phyloP scores from a whole-genome alignment of 306 rosid species.

The Benincasa hispida region DNA sequence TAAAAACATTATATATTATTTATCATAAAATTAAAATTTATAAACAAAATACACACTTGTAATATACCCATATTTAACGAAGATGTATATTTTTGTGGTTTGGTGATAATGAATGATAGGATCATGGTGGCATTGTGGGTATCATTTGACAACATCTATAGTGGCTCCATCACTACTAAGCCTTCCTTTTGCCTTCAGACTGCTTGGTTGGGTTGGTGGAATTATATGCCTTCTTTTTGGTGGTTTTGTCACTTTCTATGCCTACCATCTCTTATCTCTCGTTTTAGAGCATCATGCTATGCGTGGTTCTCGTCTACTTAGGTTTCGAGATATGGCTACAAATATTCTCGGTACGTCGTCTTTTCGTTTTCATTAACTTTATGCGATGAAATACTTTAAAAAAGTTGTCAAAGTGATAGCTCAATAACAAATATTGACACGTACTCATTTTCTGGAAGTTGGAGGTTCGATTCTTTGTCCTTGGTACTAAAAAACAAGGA shows the following conservation, averaged over 20 bases:
- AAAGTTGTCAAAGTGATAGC: no score
- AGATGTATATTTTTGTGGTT: no score
- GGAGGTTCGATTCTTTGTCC: no score
- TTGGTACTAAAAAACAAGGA: no score
- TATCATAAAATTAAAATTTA: no score
- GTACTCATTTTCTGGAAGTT: no score
- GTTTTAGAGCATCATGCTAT: conserved; percentile 64
- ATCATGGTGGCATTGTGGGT: conserved; percentile 77
- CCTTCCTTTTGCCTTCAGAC: conserved; percentile 44
- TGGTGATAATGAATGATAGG: conserved; percentile 16
- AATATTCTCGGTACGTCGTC: conserved; percentile 34
- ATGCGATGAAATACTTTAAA: no score
- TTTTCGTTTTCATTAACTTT: neutral
- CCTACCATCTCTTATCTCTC: conserved; percentile 57
- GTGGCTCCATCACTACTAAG: conserved; percentile 53
- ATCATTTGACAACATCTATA: conserved; percentile 72
- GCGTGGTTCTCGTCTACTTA: conserved; percentile 54
- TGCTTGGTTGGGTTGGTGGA: conserved; percentile 78
- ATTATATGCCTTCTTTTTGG: conserved; percentile 32
- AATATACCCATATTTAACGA: no score
- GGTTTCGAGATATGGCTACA: conserved; percentile 66
- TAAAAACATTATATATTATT: no score
- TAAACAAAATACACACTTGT: no score
- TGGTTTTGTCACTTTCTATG: conserved; percentile 46
- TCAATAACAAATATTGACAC: no score